Base-by-base conservation (phyloP, 441 rosid genomes). In the Dalechampia spathulata region DNA sequence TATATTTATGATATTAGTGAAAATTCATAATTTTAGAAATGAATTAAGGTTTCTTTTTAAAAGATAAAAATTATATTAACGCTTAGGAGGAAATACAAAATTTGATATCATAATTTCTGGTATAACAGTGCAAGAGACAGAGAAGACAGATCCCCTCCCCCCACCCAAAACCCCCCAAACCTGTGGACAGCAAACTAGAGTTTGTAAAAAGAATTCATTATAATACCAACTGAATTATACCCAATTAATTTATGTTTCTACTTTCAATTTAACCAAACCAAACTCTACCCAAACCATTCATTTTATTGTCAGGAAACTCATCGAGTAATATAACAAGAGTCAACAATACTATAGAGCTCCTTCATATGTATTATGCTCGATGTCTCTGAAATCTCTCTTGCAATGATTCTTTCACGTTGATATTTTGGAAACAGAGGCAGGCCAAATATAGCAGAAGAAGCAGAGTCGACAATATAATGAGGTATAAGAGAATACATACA, bases 211-310 rank as follows among this genome's bases (percentile, higher is more conserved):
- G n/a, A n/a, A n/a, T n/a, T n/a, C n/a, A n/a, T n/a, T n/a, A n/a
- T n/a, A n/a, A n/a, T n/a, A n/a, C n/a, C 79, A 75, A 52, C 72
- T 78, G 82, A 75, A 78, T 74, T 75, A 65, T 40, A n/a, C 46
- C 58, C 65, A 40, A 54, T 32, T 22, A 41, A 25, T 13, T 27
- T 27, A 11, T 16, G 13, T 5, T 22, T 21, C 37, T 40, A n/a
- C n/a, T 58, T 67, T 57, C 62, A 25, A 61, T 26, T 70, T 36
- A 63, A 60, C 67, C 56, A 56, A 48, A 38, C 53, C 52, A 49
- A 9, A 16, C 7, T 21, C 53, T n/a, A 52, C 43, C 40, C 41
- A 32, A 41, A 9, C 21, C 0, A 37, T 21, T 15, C 36, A 34
- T 44, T 62, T n/a, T 45, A 15, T 1, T 34, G 26, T 52, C 58